Evolutionary conservation across 225 moss, liverwort and hornwort species (phyloP).

Genomic region (Bryum argenteum): DNA sequence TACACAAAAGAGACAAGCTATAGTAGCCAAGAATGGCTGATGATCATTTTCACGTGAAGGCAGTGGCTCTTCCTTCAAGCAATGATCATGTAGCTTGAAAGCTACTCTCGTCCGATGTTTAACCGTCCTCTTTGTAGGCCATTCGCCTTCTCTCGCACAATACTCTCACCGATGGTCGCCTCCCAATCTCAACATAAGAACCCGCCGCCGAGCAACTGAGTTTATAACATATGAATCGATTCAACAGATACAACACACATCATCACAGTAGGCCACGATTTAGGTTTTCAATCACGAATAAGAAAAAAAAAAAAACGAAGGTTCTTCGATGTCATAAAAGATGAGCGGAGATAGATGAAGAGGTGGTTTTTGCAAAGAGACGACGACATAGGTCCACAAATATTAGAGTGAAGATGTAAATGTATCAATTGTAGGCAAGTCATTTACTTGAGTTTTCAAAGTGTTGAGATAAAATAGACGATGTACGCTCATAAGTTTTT

Average conservation of each 20-base stretch:
- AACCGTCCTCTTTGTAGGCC: constrained; percentile 46
- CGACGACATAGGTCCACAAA: neutral
- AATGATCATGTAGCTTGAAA: constrained; percentile 11
- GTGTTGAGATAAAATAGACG: constrained; percentile 5
- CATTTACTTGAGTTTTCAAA: neutral
- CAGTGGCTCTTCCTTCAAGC: neutral
- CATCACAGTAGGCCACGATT: too few relatives aligned
- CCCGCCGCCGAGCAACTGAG: neutral
- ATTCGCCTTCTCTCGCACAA: constrained; percentile 36
- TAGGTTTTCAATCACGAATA: too few relatives aligned
- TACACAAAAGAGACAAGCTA: constrained; percentile 5
- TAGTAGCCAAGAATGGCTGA: constrained; percentile 12
- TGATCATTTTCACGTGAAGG: constrained; percentile 23
- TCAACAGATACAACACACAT: neutral
- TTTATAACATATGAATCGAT: neutral
- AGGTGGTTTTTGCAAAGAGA: neutral
- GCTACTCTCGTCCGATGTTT: constrained; percentile 44
- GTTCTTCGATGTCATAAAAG: neutral
- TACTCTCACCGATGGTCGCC: constrained; percentile 34
- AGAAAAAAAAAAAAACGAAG: too few relatives aligned
- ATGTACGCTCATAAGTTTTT: constrained; percentile 25
- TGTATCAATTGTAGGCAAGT: constrained; percentile 1
- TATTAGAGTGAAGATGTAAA: neutral
- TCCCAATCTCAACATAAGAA: constrained; percentile 38
- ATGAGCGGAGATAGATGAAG: neutral